Evolutionary conservation across 2,329 filamentous ascomycete species (phyloP).

Genomic region (Dryadomyces sulphureus): DNA sequence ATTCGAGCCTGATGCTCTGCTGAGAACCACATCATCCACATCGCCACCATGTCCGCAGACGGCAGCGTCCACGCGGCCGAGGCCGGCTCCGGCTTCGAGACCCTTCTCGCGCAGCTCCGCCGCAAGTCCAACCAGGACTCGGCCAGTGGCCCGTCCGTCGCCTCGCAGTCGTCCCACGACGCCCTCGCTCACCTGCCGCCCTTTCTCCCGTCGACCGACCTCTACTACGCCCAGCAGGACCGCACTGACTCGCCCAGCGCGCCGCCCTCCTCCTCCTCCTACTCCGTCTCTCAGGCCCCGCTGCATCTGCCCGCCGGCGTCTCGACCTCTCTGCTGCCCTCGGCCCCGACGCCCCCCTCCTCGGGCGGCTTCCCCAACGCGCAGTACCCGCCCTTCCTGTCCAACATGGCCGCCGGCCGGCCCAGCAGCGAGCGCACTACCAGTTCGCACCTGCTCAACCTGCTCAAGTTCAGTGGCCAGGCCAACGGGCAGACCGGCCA

Average conservation of each 20-base stretch:
- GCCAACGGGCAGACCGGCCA: neutral
- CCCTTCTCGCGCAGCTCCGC: constrained; percentile 26
- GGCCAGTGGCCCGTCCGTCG: constrained; percentile 9
- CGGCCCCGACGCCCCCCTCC: constrained; percentile 30
- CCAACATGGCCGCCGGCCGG: constrained; percentile 33
- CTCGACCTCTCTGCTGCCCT: constrained; percentile 19
- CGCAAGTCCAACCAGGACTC: constrained; percentile 17
- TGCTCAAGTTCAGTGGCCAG: constrained; percentile 43
- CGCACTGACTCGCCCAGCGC: constrained; percentile 15
- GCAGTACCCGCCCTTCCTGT: constrained; percentile 24
- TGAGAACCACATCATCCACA: too few species aligned
- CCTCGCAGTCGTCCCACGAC: constrained; percentile 14
- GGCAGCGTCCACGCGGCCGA: constrained; percentile 12
- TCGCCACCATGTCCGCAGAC: constrained; percentile 10
- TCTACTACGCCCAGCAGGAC: constrained; percentile 14
- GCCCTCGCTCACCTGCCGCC: constrained; percentile 14
- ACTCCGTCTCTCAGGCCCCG: constrained; percentile 10
- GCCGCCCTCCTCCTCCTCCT: constrained; percentile 9
- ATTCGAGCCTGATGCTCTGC: too few species aligned
- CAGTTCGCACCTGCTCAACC: constrained; percentile 32
- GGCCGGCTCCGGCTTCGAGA: constrained; percentile 20
- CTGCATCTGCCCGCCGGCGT: constrained; percentile 2
- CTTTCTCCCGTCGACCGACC: constrained; percentile 12
- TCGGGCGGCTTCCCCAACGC: constrained; percentile 22
- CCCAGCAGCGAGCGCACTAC: constrained; percentile 11